Conservation (phyloP, 352 stramenopile genomes). For the Globisporangium irregulare region DNA sequence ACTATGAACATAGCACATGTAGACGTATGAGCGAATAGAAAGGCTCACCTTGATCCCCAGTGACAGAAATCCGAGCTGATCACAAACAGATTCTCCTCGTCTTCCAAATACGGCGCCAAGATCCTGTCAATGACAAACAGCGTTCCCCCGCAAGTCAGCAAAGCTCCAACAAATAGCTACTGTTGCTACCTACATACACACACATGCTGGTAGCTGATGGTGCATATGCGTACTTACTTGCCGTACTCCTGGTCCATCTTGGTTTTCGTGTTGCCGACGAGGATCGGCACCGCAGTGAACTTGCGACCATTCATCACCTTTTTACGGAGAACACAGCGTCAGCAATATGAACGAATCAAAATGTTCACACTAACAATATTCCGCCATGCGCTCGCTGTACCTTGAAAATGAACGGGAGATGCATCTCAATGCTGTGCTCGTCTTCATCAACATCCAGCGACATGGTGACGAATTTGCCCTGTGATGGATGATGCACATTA, state of each 20-base stretch:
- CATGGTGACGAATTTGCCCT: conserved; percentile 80
- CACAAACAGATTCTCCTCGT: conserved; percentile 92
- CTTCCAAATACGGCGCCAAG: conserved; percentile 90
- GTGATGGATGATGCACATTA: not conserved
- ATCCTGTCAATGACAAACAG: conserved; percentile 42
- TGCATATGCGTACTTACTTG: conserved; percentile 39
- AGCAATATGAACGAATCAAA: not conserved
- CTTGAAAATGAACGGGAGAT: conserved; percentile 94
- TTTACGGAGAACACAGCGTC: not conserved
- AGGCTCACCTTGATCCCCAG: conserved; percentile 81
- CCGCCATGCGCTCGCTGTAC: conserved; percentile 21
- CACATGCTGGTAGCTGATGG: not conserved
- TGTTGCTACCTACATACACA: not conserved
- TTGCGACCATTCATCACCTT: conserved; percentile 69
- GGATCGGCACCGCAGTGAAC: conserved; percentile 92
- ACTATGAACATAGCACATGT: not conserved
- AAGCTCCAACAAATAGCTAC: not conserved
- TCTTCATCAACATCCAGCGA: conserved; percentile 90
- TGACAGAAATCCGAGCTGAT: conserved; percentile 98
- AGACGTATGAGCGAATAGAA: no score
- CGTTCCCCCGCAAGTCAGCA: not conserved
- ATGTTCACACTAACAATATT: not conserved
- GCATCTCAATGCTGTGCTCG: conserved; percentile 97
- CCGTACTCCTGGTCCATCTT: conserved; percentile 84
- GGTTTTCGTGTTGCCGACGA: conserved; percentile 92